Base-by-base conservation (phyloP, 2,329 filamentous ascomycete genomes). In the Lachnellula subtilissima region DNA sequence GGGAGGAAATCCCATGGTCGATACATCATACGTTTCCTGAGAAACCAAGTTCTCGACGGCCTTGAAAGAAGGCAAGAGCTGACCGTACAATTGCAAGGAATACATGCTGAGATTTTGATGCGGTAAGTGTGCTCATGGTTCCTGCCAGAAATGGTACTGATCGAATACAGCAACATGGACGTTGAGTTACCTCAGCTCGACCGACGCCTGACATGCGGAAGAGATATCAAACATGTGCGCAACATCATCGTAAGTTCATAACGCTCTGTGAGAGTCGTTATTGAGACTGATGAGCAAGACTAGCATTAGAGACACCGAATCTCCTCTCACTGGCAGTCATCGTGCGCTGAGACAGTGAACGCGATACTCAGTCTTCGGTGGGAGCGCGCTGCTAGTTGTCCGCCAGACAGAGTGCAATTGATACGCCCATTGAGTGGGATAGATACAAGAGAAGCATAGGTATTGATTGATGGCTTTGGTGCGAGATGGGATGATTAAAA, bases 21-120 rank as follows among this genome's bases (percentile, higher is more conserved):
- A 52, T 61, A 57, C 52, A 55, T 64, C 46, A 64, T 64, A 50
- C 51, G 52, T 15, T 36, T 60, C 37, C 65, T 66, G 61, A 53
- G 57, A 39, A 40, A 28, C 2, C 62, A 63, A 50, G 56, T 53
- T 42, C 42, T 49, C 14, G 60, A 63, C 19, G 60, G 60, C 4
- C 11, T 66, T 5, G 53, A 54, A 47, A 50, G 46, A 50, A 59
- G 60, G 42, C 58, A 52, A 47, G 57, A 60, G 25, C 51, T 64
- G 42, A 60, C 48, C 39, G 36, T 22, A 22, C 54, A 56, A 35
- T 39, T 66, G 53, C 53, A 61, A 42, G 36, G 40, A 47, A 57
- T 65, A 22, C 56, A 64, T 39, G 17, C 55, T 14, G 60, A 54
- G 6, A 50, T 59, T 5, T 40, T 57, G 23, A 48, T 43, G 35